A percentile compares a stretch with the other conserved stretches of the same genome.
Conservation (phyloP, 148 eudicot species). For the Chenopodium suecicum region DNA sequence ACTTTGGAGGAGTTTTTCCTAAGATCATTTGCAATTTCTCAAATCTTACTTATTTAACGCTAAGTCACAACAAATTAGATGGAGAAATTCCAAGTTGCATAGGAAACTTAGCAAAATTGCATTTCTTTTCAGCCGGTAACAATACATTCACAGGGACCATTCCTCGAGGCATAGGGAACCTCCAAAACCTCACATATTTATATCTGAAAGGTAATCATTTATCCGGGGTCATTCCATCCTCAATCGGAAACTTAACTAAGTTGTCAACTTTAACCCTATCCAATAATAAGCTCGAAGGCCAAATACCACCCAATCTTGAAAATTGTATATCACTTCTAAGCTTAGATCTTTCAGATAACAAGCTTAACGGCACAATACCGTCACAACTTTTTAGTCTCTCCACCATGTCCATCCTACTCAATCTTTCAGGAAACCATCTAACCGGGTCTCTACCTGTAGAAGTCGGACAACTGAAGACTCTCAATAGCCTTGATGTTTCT, state of each 20-base stretch:
- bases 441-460: slow-evolving; percentile 34
- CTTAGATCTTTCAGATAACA: slow-evolving; percentile 26
- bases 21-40: slow-evolving; percentile 37
- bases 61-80: slow-evolving; percentile 4
- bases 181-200: slow-evolving; percentile 8
- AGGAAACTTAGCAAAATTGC: slow-evolving; percentile 22
- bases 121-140: not conserved
- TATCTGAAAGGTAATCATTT: slow-evolving; percentile 13
- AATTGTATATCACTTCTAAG: slow-evolving; percentile 25
- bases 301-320: slow-evolving; percentile 30
- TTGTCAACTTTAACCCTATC: not conserved
- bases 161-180: slow-evolving; percentile 30
- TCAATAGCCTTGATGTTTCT: slow-evolving; percentile 21
- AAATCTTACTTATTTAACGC: slow-evolving; percentile 12
- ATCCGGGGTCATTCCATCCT: slow-evolving; percentile 32
- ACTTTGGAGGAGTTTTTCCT: slow-evolving; percentile 37
- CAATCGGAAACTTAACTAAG: slow-evolving; percentile 31
- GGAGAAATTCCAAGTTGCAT: slow-evolving; percentile 37
- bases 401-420: not conserved
- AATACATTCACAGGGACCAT: slow-evolving; percentile 33
- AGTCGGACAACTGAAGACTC: slow-evolving; percentile 27
- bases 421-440: slow-evolving; percentile 27
- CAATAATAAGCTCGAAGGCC: slow-evolving; percentile 17
- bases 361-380: slow-evolving; percentile 33
- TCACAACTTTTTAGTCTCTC: slow-evolving; percentile 24